These are phyloP conservation scores for Scedosporium apiospermum DNA, from an alignment of 2,329 filamentous ascomycete species.

Conservation along the genomic window DNA sequence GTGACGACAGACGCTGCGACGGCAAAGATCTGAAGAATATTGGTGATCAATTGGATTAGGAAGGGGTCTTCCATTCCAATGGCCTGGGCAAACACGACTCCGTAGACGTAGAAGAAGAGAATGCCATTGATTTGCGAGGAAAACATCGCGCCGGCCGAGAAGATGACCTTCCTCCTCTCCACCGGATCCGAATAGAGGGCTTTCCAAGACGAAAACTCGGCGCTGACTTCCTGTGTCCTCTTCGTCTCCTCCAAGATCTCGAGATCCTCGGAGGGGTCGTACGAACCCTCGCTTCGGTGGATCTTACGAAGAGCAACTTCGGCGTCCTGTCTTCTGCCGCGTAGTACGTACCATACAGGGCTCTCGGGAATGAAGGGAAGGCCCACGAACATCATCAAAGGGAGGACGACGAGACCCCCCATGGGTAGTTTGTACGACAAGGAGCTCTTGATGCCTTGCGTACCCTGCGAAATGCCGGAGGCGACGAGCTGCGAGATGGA, in stretches of 20 bases:
- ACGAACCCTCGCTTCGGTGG: constrained; percentile 19
- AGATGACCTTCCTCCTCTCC: constrained; percentile 33
- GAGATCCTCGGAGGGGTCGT: constrained; percentile 16
- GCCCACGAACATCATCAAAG: constrained; percentile 13
- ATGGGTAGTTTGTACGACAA: constrained; percentile 18
- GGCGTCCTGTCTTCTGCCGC: constrained; percentile 17
- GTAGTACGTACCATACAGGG: constrained; percentile 21
- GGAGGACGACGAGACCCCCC: constrained; percentile 17
- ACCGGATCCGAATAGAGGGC: constrained; percentile 28
- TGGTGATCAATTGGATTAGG: constrained; percentile 26
- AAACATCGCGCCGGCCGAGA: constrained; percentile 28
- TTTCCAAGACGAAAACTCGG: constrained; percentile 24
- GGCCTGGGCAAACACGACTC: constrained; percentile 27
- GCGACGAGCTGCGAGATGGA: constrained; percentile 20
- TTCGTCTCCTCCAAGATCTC: constrained; percentile 14
- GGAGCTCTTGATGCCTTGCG: constrained; percentile 14
- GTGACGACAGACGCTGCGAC: constrained; percentile 23
- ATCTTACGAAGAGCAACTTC: constrained; percentile 21
- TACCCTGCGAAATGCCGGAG: constrained; percentile 18
- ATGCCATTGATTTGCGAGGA: constrained; percentile 35
- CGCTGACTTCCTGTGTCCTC: constrained; percentile 15
- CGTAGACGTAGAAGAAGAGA: constrained; percentile 31
- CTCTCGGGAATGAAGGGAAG: constrained; percentile 17
- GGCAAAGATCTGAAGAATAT: constrained; percentile 27
- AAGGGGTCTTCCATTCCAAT: constrained; percentile 27